phyloP scores from a whole-genome alignment of 2,329 filamentous ascomycete species.

The Colletotrichum sp. region DNA sequence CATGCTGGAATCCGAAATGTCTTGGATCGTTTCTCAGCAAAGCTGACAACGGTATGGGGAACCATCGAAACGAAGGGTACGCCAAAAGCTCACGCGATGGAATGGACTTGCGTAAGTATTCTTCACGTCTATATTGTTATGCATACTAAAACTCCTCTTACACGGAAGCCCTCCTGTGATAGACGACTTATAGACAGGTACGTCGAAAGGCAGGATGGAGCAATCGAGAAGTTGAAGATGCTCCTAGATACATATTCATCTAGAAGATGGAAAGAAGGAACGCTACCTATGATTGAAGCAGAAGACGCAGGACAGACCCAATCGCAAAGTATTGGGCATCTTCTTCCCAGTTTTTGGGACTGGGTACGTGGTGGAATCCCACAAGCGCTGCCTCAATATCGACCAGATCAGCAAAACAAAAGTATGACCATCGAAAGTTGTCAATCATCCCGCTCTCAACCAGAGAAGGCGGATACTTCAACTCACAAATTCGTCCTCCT shows the following conservation, averaged over 20 bases:
- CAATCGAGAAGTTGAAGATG: not conserved
- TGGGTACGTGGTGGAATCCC: not conserved
- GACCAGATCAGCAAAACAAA: not conserved
- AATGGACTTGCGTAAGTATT: not conserved
- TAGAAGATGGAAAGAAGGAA: not conserved
- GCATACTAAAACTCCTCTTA: accelerated
- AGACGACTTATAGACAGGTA: not conserved
- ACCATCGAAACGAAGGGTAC: not conserved
- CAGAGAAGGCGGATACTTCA: accelerated
- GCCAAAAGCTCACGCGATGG: not conserved
- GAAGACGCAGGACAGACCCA: not conserved
- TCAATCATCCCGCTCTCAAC: not conserved
- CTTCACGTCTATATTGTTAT: accelerated
- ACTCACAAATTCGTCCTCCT: not conserved
- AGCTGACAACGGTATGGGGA: no score
- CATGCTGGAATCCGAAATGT: not conserved
- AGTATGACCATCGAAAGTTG: accelerated
- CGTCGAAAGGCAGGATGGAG: not conserved
- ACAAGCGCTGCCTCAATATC: not conserved
- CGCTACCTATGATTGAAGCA: not conserved
- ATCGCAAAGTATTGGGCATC: not conserved
- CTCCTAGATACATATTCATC: not conserved
- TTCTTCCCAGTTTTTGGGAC: not conserved
- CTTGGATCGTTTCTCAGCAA: not conserved
- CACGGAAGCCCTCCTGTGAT: not conserved